Conservation (phyloP, 768 basidiomycete species). For the Lentinula aciculospora region DNA sequence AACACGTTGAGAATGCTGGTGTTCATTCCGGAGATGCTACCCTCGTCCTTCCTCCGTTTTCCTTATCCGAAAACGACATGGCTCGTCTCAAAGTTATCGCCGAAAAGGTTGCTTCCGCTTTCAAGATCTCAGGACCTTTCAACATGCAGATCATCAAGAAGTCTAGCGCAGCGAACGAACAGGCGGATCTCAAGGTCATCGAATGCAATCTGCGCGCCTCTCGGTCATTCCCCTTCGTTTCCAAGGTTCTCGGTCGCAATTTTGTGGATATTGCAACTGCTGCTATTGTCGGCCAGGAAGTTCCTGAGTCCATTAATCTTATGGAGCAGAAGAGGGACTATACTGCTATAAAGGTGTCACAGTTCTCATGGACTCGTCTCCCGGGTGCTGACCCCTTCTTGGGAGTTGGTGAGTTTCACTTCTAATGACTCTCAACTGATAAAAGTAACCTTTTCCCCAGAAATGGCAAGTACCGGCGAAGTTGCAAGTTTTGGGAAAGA, state of each 20-base stretch:
- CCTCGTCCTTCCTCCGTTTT: slow-evolving; percentile 92
- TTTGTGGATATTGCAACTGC: slow-evolving; percentile 92
- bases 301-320: slow-evolving; percentile 87
- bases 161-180: slow-evolving; percentile 42
- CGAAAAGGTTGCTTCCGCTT: slow-evolving; percentile 89
- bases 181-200: slow-evolving; percentile 87
- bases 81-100: slow-evolving; percentile 88
- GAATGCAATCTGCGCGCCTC: slow-evolving; percentile 99
- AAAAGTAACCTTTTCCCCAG: slow-evolving; percentile 30
- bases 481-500: slow-evolving; percentile 94
- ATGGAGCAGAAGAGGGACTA: slow-evolving; percentile 90
- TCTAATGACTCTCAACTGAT: background rate
- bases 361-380: slow-evolving; percentile 97
- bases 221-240: slow-evolving; percentile 98
- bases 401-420: slow-evolving; percentile 69
- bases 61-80: slow-evolving; percentile 70
- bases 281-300: slow-evolving; percentile 79
- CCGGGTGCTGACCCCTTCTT: slow-evolving; percentile 96
- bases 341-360: slow-evolving; percentile 93
- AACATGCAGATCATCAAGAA: slow-evolving; percentile 99
- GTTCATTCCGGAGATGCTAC: slow-evolving; percentile 99
- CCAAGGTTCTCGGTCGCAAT: slow-evolving; percentile 95
- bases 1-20: slow-evolving; percentile 98
- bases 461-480: slow-evolving; percentile 98
- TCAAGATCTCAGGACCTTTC: slow-evolving; percentile 96